Evolutionary conservation across 768 basidiomycete species (phyloP), one percentile per base, ranked within the genome.

Genomic region (Suillus fuscotomentosus): DNA sequence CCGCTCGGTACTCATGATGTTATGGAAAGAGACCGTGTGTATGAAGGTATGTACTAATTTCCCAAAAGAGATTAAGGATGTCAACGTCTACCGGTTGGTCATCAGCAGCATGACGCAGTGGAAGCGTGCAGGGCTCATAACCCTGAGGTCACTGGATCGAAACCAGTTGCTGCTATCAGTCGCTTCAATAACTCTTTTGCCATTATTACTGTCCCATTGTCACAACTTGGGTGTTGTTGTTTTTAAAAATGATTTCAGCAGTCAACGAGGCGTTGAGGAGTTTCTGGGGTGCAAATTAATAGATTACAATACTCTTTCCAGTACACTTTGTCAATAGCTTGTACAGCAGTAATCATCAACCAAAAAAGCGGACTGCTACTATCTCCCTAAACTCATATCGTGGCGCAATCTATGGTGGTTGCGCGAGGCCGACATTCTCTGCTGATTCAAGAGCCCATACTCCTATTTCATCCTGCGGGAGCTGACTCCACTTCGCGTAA

Each of bases 401-500:
- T 39, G 38, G 38, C 2, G 55, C 24, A 24, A 27, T 39, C 43
- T 51, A 71, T 7, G 60, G 60, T 11, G 64, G 65, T 5, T 55
- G 80, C 5, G 79, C 66, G 2, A 82, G 59, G 5, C 73, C 75
- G 10, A 76, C 66, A 22, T 74, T 76, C 68, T 83, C 81, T 3
- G 78, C 78, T 0, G 73, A 68, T 62, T 76, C 72, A 62, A 83
- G 63, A 13, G 78, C 70, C 81, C 81, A 82, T 24, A 78, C 76
- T 54, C 83, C 81, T n/a, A 92, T 84, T 34, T 89, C 85, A n/a
- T 90, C 87, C 60, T 82, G 78, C 1, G 88, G 86, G 9, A 90
- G 70, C 34, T 82, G 77, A 62, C 75, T 73, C 86, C 88, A 91
- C 60, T 78, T 79, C 13, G 78, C 74, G 60, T 79, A 80, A 2